These are phyloP conservation scores for Pseudozyma pruni DNA, from an alignment of 1,284 basidiomycete species.

Conservation along the genomic window DNA sequence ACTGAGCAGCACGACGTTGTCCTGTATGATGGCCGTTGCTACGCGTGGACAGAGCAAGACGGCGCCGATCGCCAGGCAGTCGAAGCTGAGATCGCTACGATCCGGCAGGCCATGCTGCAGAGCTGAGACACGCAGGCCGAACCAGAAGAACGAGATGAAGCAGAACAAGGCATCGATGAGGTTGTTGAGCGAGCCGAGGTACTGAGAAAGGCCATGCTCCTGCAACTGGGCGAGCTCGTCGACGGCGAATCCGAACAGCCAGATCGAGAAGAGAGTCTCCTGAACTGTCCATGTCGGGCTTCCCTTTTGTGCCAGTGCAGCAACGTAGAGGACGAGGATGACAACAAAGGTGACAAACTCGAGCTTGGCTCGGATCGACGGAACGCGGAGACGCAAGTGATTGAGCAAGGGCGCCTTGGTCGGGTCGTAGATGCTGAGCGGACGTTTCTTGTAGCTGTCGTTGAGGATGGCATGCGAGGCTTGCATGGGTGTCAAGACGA, in stretches of 20 bases:
- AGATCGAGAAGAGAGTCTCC: conserved; percentile 57
- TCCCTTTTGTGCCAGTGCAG: conserved; percentile 62
- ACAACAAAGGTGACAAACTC: conserved; percentile 80
- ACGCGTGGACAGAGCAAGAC: conserved; percentile 67
- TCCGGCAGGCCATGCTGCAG: conserved; percentile 52
- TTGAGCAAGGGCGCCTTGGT: conserved; percentile 89
- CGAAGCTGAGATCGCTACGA: conserved; percentile 63
- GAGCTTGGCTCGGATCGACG: conserved; percentile 85
- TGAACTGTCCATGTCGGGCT: conserved; percentile 47
- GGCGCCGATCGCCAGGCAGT: conserved; percentile 66
- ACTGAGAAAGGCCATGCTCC: conserved; percentile 87
- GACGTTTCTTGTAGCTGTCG: conserved; percentile 90
- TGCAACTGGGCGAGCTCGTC: conserved; percentile 94
- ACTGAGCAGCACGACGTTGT: conserved; percentile 69
- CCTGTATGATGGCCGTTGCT: conserved; percentile 67
- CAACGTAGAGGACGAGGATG: conserved; percentile 60
- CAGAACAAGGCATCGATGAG: conserved; percentile 59
- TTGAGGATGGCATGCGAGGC: conserved; percentile 57
- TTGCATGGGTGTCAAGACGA: conserved; percentile 50
- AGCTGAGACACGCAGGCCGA: conserved; percentile 64
- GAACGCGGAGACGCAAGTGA: conserved; percentile 94
- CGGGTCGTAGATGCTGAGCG: conserved; percentile 92
- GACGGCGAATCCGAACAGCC: conserved; percentile 77
- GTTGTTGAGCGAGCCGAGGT: conserved; percentile 65
- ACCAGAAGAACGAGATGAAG: conserved; percentile 65